These are phyloP conservation scores for Kluyveromyces siamensis DNA, from an alignment of 805 yeast species.

Conservation along the genomic window DNA sequence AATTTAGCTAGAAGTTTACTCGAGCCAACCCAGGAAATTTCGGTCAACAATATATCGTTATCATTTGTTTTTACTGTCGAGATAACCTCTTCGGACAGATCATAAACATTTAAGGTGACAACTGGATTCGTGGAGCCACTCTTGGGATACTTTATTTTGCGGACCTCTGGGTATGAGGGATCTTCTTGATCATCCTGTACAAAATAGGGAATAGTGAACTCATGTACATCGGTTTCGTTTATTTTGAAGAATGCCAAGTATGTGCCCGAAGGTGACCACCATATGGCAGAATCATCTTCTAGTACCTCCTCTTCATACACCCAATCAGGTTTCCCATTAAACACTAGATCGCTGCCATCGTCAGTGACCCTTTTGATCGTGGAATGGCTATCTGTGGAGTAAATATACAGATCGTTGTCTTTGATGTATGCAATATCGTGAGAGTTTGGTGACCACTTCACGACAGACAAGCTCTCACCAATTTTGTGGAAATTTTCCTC, in stretches of 20 bases:
- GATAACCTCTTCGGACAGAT: conserved; percentile 21
- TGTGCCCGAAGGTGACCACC: conserved; percentile 84
- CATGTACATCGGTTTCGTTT: conserved; percentile 68
- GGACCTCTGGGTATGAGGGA: conserved; percentile 51
- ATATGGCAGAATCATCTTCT: conserved; percentile 56
- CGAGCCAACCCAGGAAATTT: conserved; percentile 62
- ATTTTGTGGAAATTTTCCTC: conserved; percentile 24
- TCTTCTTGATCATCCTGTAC: conserved; percentile 40
- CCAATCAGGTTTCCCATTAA: conserved; percentile 92
- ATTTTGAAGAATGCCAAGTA: conserved; percentile 54
- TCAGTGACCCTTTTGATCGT: conserved; percentile 43
- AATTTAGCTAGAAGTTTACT: conserved; percentile 43
- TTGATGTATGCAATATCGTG: conserved; percentile 53
- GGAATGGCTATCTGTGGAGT: conserved; percentile 26
- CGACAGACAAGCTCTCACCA: conserved; percentile 34
- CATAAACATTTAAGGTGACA: conserved; percentile 45
- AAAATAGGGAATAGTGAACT: conserved; percentile 66
- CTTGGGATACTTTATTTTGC: conserved; percentile 69
- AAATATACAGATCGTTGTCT: conserved; percentile 61
- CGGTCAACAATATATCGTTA: conserved; percentile 47
- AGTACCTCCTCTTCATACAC: conserved; percentile 88
- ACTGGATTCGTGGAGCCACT: conserved; percentile 72
- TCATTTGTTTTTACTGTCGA: conserved; percentile 36
- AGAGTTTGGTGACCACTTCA: conserved; percentile 72
- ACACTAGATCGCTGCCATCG: conserved; percentile 63